These are phyloP conservation scores for Tagetes patula DNA, from an alignment of 129 eudicot genomes.

Conservation along the genomic window DNA sequence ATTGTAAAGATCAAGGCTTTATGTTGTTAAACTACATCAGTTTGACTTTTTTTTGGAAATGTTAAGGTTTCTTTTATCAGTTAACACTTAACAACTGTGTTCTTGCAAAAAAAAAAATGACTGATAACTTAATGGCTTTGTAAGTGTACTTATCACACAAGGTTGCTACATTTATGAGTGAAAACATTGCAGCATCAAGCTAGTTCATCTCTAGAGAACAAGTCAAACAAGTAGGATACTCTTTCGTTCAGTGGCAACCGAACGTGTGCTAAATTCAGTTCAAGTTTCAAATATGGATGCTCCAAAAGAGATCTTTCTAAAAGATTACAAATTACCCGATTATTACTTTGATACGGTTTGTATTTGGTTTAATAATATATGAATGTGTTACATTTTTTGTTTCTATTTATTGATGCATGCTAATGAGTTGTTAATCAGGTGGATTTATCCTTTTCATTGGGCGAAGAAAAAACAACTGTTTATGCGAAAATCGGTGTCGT, in stretches of 20 bases:
- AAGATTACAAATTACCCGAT: slow-evolving; percentile 89
- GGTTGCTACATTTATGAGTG: background rate
- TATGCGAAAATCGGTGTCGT: slow-evolving; percentile 56
- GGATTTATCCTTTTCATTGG: slow-evolving; percentile 70
- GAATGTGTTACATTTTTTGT: background rate
- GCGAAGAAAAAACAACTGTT: slow-evolving; percentile 84
- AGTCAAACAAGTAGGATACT: slow-evolving; percentile 45
- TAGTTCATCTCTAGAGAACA: slow-evolving; percentile 36
- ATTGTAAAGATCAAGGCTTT: background rate
- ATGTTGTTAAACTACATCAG: slow-evolving; percentile 6
- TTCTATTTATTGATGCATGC: background rate
- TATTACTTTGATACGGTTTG: slow-evolving; percentile 85
- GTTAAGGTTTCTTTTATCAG: background rate
- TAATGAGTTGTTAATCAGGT: slow-evolving; percentile 48
- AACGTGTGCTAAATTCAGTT: slow-evolving; percentile 46
- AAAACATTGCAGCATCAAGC: slow-evolving; percentile 48
- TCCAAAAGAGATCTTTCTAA: slow-evolving; percentile 86
- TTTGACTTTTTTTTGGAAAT: slow-evolving; percentile 7
- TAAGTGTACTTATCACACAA: background rate
- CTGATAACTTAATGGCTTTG: background rate
- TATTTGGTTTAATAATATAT: slow-evolving; percentile 5
- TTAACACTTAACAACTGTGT: background rate
- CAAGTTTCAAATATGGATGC: slow-evolving; percentile 73
- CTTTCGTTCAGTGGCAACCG: slow-evolving; percentile 74
- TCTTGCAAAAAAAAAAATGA: slow-evolving; percentile 10